Evolutionary conservation across 2,329 filamentous ascomycete genomes (phyloP).

Genomic region (Geosmithia morbida): DNA sequence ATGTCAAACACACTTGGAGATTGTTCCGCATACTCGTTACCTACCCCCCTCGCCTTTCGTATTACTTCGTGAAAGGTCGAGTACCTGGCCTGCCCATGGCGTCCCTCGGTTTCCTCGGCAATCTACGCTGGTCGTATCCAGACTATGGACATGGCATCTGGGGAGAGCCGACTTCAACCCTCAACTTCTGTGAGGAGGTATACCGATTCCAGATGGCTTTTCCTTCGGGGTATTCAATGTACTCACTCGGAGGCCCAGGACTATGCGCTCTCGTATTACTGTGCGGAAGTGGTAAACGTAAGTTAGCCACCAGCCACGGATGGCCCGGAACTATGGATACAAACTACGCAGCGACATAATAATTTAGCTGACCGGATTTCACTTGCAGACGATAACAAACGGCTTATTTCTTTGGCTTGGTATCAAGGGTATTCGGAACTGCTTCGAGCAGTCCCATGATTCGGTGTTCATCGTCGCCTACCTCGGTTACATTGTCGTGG

Average conservation of each 20-base stretch:
- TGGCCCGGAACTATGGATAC: background rate
- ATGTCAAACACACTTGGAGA: background rate
- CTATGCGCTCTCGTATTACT: slow-evolving; percentile 60
- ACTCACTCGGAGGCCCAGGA: slow-evolving; percentile 14
- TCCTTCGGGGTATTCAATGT: background rate
- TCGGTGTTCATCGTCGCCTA: slow-evolving; percentile 57
- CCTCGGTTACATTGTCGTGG: slow-evolving; percentile 37
- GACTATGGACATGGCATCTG: slow-evolving; percentile 41
- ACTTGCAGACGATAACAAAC: slow-evolving; percentile 58
- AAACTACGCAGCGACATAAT: background rate
- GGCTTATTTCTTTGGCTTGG: slow-evolving; percentile 69
- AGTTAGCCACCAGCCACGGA: slow-evolving; percentile 3
- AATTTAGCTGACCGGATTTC: background rate
- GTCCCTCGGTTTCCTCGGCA: slow-evolving; percentile 5
- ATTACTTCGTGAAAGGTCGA: background rate
- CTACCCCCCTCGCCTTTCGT: background rate
- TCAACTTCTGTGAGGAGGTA: slow-evolving; percentile 75
- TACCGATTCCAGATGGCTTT: slow-evolving; percentile 3
- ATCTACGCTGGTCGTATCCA: slow-evolving; percentile 23
- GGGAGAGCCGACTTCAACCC: slow-evolving; percentile 54
- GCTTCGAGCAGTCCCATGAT: slow-evolving; percentile 58
- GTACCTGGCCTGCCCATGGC: slow-evolving; percentile 1
- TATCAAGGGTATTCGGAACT: slow-evolving; percentile 59
- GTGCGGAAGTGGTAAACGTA: slow-evolving; percentile 61
- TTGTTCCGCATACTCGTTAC: background rate